A percentile compares a stretch with the other conserved stretches of the same genome.
These are phyloP conservation scores for Solanum hybrid DNA, from an alignment of 305 asterid genomes.

Conservation along the genomic window DNA sequence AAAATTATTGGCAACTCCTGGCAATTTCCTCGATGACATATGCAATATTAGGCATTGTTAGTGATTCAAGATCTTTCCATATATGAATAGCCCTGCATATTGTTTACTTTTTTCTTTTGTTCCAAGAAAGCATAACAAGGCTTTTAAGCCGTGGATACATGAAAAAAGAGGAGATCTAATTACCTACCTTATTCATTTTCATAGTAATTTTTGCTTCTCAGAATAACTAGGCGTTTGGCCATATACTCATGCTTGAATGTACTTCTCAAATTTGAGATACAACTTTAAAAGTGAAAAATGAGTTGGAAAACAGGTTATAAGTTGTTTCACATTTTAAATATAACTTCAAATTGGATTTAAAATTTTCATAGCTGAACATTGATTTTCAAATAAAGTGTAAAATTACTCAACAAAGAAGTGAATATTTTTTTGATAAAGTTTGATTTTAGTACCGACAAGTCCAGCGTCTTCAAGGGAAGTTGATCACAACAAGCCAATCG, in stretches of 20 bases:
- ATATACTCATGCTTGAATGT: too few species aligned
- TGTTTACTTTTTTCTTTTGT: conserved; percentile 49
- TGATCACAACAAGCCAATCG: conserved; percentile 11
- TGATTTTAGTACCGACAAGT: conserved; percentile 21
- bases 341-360: too few species aligned
- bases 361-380: too few species aligned
- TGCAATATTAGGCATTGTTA: conserved; percentile 62
- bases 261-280: too few species aligned
- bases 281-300: too few species aligned
- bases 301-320: too few species aligned
- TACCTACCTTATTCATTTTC: background rate
- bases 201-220: too few species aligned
- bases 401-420: too few species aligned
- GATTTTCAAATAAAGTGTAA: too few species aligned
- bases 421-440: too few species aligned
- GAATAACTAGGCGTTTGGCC: too few species aligned
- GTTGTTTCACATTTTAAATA: too few species aligned
- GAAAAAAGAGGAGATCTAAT: background rate
- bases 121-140: conserved; percentile 77
- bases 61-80: conserved; percentile 59
- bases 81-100: conserved; percentile 38
- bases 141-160: conserved; percentile 62
- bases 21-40: conserved; percentile 53
- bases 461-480: conserved; percentile 15
- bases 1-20: conserved; percentile 36